Evolutionary conservation across 129 eudicot species (phyloP).

Genomic region (Ambrosia trifida): DNA sequence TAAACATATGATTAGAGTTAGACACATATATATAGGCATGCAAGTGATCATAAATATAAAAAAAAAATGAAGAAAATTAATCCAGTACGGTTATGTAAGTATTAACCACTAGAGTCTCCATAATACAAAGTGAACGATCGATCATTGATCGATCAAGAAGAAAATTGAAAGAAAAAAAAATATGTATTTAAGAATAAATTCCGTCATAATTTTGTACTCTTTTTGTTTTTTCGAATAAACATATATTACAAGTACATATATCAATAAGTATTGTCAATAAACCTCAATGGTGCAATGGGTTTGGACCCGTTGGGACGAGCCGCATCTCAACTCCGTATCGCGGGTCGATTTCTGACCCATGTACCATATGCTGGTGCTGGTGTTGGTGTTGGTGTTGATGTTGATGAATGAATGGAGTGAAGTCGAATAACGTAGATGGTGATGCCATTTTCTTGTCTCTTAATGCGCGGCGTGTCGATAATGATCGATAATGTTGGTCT

Average conservation of each 20-base stretch:
- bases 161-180: neutral
- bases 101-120: constrained; percentile 22
- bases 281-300: constrained; percentile 73
- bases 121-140: constrained; percentile 15
- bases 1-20: neutral
- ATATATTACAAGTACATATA: constrained; percentile 31
- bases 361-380: constrained; percentile 14
- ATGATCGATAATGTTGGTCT: constrained; percentile 4
- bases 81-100: constrained; percentile 13
- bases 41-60: neutral
- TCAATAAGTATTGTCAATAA: constrained; percentile 26
- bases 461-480: constrained; percentile 15
- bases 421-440: constrained; percentile 34
- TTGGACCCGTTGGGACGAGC: constrained; percentile 63
- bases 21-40: constrained; percentile 10
- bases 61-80: neutral
- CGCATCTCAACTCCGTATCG: constrained; percentile 51
- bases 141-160: constrained; percentile 8
- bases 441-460: constrained; percentile 15
- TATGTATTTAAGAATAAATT: constrained; percentile 37
- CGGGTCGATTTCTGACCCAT: constrained; percentile 40
- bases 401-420: constrained; percentile 47
- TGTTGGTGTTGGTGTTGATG: constrained; percentile 18
- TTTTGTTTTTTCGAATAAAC: constrained; percentile 23
- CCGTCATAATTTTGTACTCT: constrained; percentile 33